Evolutionary conservation across 768 basidiomycete species (phyloP).

Genomic region (Mycena metata): DNA sequence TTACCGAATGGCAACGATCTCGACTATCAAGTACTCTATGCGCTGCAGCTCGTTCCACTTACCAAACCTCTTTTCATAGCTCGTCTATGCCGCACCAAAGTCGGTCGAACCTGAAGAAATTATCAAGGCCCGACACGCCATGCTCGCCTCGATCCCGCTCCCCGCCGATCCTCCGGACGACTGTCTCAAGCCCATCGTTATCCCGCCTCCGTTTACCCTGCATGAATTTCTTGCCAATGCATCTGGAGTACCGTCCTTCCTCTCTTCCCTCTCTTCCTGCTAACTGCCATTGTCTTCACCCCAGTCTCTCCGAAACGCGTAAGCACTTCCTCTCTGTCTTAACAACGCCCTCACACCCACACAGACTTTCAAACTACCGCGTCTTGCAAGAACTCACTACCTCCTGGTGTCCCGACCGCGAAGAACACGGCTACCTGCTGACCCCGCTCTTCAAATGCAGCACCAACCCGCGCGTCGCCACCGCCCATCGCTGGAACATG

Average conservation of each 20-base stretch:
- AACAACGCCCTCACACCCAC: not conserved
- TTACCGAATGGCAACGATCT: conserved; percentile 27
- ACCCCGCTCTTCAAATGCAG: conserved; percentile 81
- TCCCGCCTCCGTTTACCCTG: conserved; percentile 73
- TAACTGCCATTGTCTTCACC: conserved; percentile 2
- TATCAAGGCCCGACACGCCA: conserved; percentile 66
- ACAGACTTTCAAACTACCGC: conserved; percentile 75
- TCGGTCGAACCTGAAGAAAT: conserved; percentile 58
- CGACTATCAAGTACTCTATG: conserved; percentile 28
- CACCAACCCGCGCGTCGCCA: conserved; percentile 82
- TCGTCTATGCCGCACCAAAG: conserved; percentile 32
- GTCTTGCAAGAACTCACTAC: conserved; percentile 78
- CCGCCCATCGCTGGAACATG: conserved; percentile 80
- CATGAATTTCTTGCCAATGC: conserved; percentile 77
- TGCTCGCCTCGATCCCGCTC: conserved; percentile 72
- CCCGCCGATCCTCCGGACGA: conserved; percentile 75
- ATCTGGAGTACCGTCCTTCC: conserved; percentile 62
- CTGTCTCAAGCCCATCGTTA: conserved; percentile 74
- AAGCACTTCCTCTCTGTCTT: conserved; percentile 23
- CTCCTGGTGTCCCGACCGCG: conserved; percentile 84
- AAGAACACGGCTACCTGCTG: conserved; percentile 86
- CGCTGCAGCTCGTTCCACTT: not conserved
- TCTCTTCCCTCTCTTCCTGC: conserved; percentile 12
- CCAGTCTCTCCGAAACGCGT: conserved; percentile 73
- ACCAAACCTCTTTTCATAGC: conserved; percentile 2